A percentile compares a stretch with the other conserved stretches of the same genome.
Evolutionary conservation across 179 eudicot genomes (phyloP).

Genomic region (Patellifolia procumbens): DNA sequence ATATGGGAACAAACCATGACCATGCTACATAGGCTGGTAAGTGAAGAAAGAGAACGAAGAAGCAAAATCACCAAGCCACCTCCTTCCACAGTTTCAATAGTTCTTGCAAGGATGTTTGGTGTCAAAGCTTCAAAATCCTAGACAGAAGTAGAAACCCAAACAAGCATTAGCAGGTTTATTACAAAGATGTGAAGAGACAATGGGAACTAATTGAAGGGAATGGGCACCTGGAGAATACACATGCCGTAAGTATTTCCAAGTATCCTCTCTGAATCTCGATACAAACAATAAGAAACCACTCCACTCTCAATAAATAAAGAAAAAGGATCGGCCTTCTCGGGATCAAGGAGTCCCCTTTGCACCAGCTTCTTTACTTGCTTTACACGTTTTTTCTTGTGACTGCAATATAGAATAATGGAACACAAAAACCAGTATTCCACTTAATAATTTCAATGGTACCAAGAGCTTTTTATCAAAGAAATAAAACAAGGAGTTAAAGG

Average conservation of each 20-base stretch:
- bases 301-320: conserved; percentile 77
- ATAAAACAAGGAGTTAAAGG: not conserved
- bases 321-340: conserved; percentile 70
- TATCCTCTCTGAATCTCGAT: conserved; percentile 83
- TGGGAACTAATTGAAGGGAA: not conserved
- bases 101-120: conserved; percentile 65
- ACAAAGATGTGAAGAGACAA: conserved; percentile 14
- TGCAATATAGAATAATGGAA: conserved; percentile 21
- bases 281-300: conserved; percentile 70
- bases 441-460: no score
- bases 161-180: not conserved
- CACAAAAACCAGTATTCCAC: not conserved
- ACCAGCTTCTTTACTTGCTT: conserved; percentile 63
- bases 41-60: conserved; percentile 57
- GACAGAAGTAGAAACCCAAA: not conserved
- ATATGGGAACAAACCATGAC: conserved; percentile 49
- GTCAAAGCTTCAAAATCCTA: conserved; percentile 74
- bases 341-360: conserved; percentile 70
- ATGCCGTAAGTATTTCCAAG: conserved; percentile 92
- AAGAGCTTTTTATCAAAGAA: not conserved
- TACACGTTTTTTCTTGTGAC: conserved; percentile 73
- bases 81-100: conserved; percentile 70
- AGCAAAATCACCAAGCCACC: conserved; percentile 61
- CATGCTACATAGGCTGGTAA: conserved; percentile 62
- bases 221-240: conserved; percentile 81